Percentiles rank a stretch among this genome's conserved stretches.
These are phyloP conservation scores for Omphalea diandra DNA, from an alignment of 441 rosid genomes.

Conservation along the genomic window DNA sequence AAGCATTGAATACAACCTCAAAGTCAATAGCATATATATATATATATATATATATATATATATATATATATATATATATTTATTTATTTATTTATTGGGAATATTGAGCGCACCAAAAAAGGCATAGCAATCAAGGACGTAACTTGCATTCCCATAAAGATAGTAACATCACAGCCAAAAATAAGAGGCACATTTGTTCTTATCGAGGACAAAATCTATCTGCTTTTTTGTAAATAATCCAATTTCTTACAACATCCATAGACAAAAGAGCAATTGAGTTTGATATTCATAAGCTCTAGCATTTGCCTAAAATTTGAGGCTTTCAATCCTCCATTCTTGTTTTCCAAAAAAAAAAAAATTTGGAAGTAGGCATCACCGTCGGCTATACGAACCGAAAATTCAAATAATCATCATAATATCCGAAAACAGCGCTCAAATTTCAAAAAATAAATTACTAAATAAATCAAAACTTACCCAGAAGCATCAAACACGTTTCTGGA, in stretches of 20 bases:
- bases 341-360: too few species aligned
- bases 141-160: too few species aligned
- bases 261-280: not conserved
- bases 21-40: too few species aligned
- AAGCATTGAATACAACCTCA: not conserved
- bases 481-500: conserved; percentile 50
- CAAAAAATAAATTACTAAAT: not conserved
- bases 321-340: too few species aligned
- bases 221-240: not conserved
- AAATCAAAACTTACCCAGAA: conserved; percentile 47
- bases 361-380: too few species aligned
- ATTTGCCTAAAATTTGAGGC: not conserved
- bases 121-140: too few species aligned
- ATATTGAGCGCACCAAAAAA: too few species aligned
- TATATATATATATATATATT: too few species aligned
- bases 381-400: not conserved
- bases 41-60: too few species aligned
- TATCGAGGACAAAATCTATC: not conserved
- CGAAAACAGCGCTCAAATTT: not conserved
- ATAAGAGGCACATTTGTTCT: not conserved
- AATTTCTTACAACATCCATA: not conserved
- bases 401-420: not conserved
- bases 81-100: too few species aligned
- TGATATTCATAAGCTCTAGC: not conserved
- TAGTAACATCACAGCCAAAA: too few species aligned